Base-by-base conservation (phyloP, 129 eudicot genomes). In the Glebionis coronaria region DNA sequence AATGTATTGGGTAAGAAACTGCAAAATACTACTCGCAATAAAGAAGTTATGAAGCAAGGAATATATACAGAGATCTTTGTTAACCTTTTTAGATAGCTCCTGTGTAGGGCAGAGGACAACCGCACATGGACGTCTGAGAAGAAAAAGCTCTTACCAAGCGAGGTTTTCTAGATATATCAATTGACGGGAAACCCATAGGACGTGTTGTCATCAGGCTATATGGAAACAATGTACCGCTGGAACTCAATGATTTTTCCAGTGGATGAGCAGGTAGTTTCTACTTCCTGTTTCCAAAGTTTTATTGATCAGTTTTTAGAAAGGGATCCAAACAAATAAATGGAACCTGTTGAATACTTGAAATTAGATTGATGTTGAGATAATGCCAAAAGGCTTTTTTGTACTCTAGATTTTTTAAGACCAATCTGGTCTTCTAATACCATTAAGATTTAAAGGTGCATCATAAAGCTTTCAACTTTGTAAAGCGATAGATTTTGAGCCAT, bases 41-140 rank as follows among this genome's bases (percentile, higher is more conserved):
- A 23, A 45, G 44, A 47, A 42, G 15, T 16, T 38, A 47, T 23
- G 31, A 50, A n/a, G n/a, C n/a, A n/a, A n/a, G n/a, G 5, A 15
- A 67, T 4, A 19, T 13, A 58, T n/a, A 6, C 7, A 20, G 35
- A 20, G 40, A 61, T 29, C 14, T n/a, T 19, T 31, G 73, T 44
- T 21, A 64, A 88, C 98, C 97, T 93, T 97, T 71, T 93, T 95
- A 64, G 87, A 88, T 44, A 93, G 86, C 83, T 93, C 98, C 79
- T 90, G 83, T 15, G 98, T 93, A 18, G 98, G 98, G 86, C 95
- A 93, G 4, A 93, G 78, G 55, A 88, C 83, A 55, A 88, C 77
- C 35, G 98, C 98, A 56, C 98, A 83, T 59, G 95, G 97, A 75
- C 95, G 97, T 59, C 91, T 82, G 29, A 70, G 61, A 16, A 0